These are phyloP conservation scores for Nemania diffusa DNA, from an alignment of 2,329 filamentous ascomycete genomes.

Conservation along the genomic window DNA sequence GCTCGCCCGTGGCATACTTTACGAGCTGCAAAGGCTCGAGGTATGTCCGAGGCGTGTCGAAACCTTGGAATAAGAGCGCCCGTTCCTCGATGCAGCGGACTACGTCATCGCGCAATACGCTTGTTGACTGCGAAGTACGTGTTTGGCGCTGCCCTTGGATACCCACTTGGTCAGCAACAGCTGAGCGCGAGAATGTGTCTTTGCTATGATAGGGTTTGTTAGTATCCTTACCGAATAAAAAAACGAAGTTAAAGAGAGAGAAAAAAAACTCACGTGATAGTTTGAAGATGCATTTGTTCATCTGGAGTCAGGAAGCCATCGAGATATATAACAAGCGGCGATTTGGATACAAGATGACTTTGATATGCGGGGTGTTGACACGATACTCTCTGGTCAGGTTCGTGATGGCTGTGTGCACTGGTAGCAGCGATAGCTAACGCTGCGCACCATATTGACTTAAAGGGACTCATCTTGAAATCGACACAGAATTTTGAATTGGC, in stretches of 20 bases:
- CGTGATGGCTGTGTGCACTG: slow-evolving; percentile 39
- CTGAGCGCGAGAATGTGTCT: slow-evolving; percentile 57
- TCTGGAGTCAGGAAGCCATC: slow-evolving; percentile 51
- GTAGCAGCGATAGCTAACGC: slow-evolving; percentile 35
- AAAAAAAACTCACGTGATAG: slow-evolving; percentile 47
- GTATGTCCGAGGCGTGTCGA: slow-evolving; percentile 51
- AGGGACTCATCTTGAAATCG: slow-evolving; percentile 33
- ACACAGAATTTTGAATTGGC: not conserved
- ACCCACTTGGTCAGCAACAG: slow-evolving; percentile 51
- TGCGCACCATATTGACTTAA: slow-evolving; percentile 38
- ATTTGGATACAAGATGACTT: slow-evolving; percentile 50
- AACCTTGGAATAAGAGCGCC: slow-evolving; percentile 59
- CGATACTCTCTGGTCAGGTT: slow-evolving; percentile 27
- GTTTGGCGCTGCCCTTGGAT: slow-evolving; percentile 51
- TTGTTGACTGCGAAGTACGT: slow-evolving; percentile 60
- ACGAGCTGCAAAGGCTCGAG: slow-evolving; percentile 62
- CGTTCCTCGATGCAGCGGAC: slow-evolving; percentile 60
- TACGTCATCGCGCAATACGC: slow-evolving; percentile 54
- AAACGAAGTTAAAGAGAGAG: not conserved
- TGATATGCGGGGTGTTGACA: slow-evolving; percentile 51
- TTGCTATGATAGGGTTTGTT: slow-evolving; percentile 46
- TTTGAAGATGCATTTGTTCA: slow-evolving; percentile 51
- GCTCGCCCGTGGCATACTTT: slow-evolving; percentile 57
- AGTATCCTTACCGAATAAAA: slow-evolving; percentile 10
- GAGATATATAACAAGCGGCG: slow-evolving; percentile 55